Base-by-base conservation (phyloP, 31 red algal genomes). In the Odonthalia washingtoniensis region DNA sequence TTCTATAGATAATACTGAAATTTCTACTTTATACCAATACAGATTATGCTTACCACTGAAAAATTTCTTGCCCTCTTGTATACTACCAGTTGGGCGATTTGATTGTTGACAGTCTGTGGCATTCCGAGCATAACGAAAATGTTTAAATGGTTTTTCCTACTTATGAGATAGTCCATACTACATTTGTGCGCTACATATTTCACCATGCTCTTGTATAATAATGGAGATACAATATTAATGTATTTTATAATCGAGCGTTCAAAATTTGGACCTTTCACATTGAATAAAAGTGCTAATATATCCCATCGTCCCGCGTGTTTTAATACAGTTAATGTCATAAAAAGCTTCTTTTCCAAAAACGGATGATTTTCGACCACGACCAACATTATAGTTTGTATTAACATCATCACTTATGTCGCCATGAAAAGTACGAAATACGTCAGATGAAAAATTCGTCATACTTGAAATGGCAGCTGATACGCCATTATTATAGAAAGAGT, bases 191-290 rank as follows among this genome's bases (percentile, higher is more conserved):
- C n/a, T n/a, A n/a, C n/a, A n/a, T n/a, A n/a, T n/a, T n/a, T n/a
- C n/a, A n/a, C n/a, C n/a, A n/a, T n/a, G n/a, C n/a, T n/a, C n/a
- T n/a, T n/a, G n/a, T n/a, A n/a, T n/a, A n/a, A n/a, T n/a, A 3
- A 43, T 12, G 32, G 0, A 14, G 72, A 41, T 3, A 75, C 4
- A 4, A 31, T 27, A 27, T 5, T 28, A 75, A 45, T 26, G 17
- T 28, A 75, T 21, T 75, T 75, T 5, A 44, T 75, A 1, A 75
- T 26, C 3, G 49, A 5, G 1, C 72, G 72, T n/a, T 75, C 72
- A 21, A 75, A 75, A 3, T 3, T 75, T 3, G 72, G 2, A 1
- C 72, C 72, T 26, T 75, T 75, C 6, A 75, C 49, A 1, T 21
- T 2, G 18, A 75, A 75, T 38, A 75, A 32, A 35, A 5, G 3